Conservation (phyloP, 768 basidiomycete species). For the Suillus placidus region DNA sequence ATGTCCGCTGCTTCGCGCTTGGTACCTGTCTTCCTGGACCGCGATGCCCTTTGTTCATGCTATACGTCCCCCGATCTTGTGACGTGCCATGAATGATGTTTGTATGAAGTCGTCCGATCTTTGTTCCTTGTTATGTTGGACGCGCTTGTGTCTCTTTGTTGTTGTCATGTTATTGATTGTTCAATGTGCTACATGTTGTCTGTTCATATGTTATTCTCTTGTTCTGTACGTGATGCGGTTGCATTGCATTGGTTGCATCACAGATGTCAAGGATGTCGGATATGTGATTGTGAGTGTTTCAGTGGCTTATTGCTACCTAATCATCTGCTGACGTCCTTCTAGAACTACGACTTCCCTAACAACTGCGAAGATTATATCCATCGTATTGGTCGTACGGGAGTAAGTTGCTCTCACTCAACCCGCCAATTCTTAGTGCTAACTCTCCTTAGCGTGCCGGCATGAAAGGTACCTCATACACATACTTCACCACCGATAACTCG, state of each 20-base stretch:
- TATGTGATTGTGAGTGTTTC: conserved; percentile 83
- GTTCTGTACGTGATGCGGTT: conserved; percentile 32
- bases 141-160: conserved; percentile 34
- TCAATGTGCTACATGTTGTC: conserved; percentile 34
- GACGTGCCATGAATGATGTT: conserved; percentile 10
- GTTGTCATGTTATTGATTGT: conserved; percentile 35
- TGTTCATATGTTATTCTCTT: conserved; percentile 16
- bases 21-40: conserved; percentile 27
- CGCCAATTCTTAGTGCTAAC: conserved; percentile 20
- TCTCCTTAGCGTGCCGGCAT: conserved; percentile 76
- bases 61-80: conserved; percentile 4
- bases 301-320: conserved; percentile 10
- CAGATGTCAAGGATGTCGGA: conserved; percentile 99
- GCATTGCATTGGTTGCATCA: conserved; percentile 34
- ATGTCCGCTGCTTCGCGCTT: conserved; percentile 25
- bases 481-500: conserved; percentile 95
- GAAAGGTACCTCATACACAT: conserved; percentile 92
- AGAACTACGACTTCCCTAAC: conserved; percentile 99
- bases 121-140: conserved; percentile 29
- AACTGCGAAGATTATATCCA: conserved; percentile 99
- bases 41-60: conserved; percentile 23
- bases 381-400: conserved; percentile 97
- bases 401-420: conserved; percentile 36
- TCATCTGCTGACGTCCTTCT: conserved; percentile 14
- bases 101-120: conserved; percentile 1